phyloP scores from a whole-genome alignment of 805 yeast species.

The Tetrapisispora arboricola region DNA sequence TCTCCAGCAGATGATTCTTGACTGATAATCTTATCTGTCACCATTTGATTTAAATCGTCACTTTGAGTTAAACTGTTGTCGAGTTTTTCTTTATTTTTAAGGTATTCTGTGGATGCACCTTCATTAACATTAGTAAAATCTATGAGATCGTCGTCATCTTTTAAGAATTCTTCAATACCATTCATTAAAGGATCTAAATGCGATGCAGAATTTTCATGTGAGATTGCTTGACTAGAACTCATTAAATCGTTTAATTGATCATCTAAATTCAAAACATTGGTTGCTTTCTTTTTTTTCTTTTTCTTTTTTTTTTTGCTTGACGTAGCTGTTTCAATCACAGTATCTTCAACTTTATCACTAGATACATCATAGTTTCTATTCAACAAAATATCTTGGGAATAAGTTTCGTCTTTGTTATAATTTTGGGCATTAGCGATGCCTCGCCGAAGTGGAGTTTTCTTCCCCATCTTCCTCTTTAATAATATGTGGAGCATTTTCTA shows the following conservation, averaged over 20 bases:
- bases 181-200: slow-evolving; percentile 14
- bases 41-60: background rate
- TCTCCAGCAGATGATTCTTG: background rate
- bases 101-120: background rate
- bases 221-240: background rate
- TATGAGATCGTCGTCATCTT: slow-evolving; percentile 4
- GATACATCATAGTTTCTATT: too few species aligned
- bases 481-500: slow-evolving; percentile 21
- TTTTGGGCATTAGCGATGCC: slow-evolving; percentile 4
- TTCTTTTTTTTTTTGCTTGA: slow-evolving; percentile 2
- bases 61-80: background rate
- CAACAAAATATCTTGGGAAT: too few species aligned
- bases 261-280: background rate
- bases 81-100: too few species aligned
- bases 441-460: slow-evolving; percentile 13
- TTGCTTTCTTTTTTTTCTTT: slow-evolving; percentile 6
- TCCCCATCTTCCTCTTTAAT: slow-evolving; percentile 16
- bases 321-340: background rate
- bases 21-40: too few species aligned
- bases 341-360: background rate
- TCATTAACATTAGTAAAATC: background rate
- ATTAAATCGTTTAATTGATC: slow-evolving; percentile 2
- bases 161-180: slow-evolving; percentile 18
- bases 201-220: background rate
- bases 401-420: background rate